These are phyloP conservation scores for Ceratobasidium sp. DNA, from an alignment of 1,284 basidiomycete species.

Conservation along the genomic window DNA sequence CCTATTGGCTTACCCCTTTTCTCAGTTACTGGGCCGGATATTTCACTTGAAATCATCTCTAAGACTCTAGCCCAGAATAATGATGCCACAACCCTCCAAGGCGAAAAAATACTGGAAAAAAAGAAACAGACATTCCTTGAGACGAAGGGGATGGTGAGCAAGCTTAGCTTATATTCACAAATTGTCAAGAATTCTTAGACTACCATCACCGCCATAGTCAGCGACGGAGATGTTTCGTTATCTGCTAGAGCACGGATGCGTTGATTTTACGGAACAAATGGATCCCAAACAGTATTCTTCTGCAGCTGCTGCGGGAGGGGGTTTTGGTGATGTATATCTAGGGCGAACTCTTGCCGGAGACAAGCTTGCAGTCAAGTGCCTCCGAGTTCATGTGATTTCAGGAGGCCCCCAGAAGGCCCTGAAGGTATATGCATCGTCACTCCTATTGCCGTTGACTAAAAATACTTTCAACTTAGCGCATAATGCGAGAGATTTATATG, in stretches of 20 bases:
- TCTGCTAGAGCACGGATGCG: slow-evolving; percentile 12
- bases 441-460: neutral
- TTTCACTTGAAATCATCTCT: too few species aligned
- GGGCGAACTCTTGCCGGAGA: neutral
- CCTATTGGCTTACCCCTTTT: too few species aligned
- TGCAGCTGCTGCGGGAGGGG: slow-evolving; percentile 14
- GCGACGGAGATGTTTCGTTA: neutral
- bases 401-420: neutral
- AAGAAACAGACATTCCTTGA: too few species aligned
- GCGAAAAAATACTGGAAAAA: too few species aligned
- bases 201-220: too few species aligned
- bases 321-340: slow-evolving; percentile 12
- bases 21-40: too few species aligned
- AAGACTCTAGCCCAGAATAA: too few species aligned
- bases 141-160: too few species aligned
- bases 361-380: slow-evolving; percentile 20
- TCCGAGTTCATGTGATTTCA: neutral
- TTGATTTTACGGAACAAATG: neutral
- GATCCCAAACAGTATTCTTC: neutral
- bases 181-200: too few species aligned
- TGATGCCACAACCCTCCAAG: too few species aligned
- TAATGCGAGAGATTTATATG: slow-evolving; percentile 5
- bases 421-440: neutral
- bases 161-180: too few species aligned
- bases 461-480: neutral